Base-by-base conservation (phyloP, 2,329 filamentous ascomycete species). In the Pseudogymnoascus destructans region DNA sequence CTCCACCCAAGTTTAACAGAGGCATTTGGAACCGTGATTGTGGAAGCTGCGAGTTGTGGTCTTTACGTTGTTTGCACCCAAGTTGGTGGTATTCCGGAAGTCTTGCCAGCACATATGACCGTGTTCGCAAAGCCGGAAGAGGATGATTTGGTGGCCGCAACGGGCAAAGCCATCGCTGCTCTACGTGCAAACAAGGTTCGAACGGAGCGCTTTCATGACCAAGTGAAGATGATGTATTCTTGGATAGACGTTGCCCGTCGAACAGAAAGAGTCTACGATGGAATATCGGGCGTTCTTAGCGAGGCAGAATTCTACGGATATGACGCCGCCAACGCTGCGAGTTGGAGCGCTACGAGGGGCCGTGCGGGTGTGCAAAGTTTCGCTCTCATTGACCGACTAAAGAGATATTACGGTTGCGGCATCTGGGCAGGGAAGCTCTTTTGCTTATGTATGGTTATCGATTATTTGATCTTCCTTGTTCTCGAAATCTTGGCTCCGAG, bases 371-470 rank as follows among this genome's bases (percentile, higher is more conserved):
- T 89, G 7, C 87, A 89, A 65, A 92, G 89, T 66, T 95, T 95
- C 68, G 88, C 92, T 5, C 79, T 98, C 46, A 96, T 98, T 63
- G 93, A 98, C 69, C 82, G 93, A 17, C 74, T 98, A 17, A 98
- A 98, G 73, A 78, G 93, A 60, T 98, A 98, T 72, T 98, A 96
- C 68, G 93, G 93, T 7, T 98, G 95, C 68, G 93, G 93, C 32
- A 92, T 97, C 55, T 98, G 93, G 93, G 93, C 93, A 0, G 93
- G 93, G 33, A 98, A 98, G 73, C 76, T 98, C 7, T 98, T 98
- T 68, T 96, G 93, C 67, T 76, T 98, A 1, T 96, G 92, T 63
- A 91, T 91, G 9, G 84, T 97, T 59, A 85, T 98, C 57, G 93
- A 98, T 71, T 98, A 95, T 66, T 73, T 98, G 55, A 79, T 98